Base-by-base conservation (phyloP, 768 basidiomycete species). In the Terana coerulea region DNA sequence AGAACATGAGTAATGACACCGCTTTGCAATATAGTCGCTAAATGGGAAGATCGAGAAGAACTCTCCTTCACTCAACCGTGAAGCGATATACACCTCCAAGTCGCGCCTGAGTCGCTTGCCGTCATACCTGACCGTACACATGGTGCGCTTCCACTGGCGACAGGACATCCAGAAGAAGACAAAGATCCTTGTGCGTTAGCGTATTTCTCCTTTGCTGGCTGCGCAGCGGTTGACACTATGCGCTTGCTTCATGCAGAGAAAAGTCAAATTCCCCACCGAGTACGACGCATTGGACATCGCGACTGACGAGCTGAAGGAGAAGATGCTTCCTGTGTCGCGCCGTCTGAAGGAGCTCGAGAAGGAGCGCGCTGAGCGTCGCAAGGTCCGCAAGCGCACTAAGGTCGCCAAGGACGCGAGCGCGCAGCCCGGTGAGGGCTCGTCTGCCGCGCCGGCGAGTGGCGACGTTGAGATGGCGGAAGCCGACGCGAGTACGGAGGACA, bases 71-170 rank as follows among this genome's bases (percentile, higher is more conserved):
- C 75, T 99, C 1, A 86, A 82, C 0, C 83, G 94, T 11, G 78
- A 89, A 35, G 95, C 95, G 0, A 67, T 77, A 0, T 98, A 98
- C 72, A 83, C 75, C 19, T 85, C 91, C 62, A 83, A 80, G 31
- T 86, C 89, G 3, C 84, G 93, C 8, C 62, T 99, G 44, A 81
- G 90, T 10, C 80, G 95, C 19, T 73, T 98, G 11, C 97, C 97
- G 0, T 68, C 81, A 4, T 95, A 90, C 61, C 78, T 97, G 19
- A 84, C 86, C 5, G 81, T 98, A 3, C 93, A 98, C 61, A 91
- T 98, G 88, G 94, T 95, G 11, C 88, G 97, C 41, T 99, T 98
- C 67, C 87, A 85, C 49, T 99, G 97, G 97, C 75, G 91, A 53
- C 75, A 80, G 31, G 97, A 98, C 58, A 94, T 97, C 53, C 70